Evolutionary conservation across 2,329 filamentous ascomycete species (phyloP), one percentile per base, ranked within the genome.

Genomic region (Furcasterigmium sp.): DNA sequence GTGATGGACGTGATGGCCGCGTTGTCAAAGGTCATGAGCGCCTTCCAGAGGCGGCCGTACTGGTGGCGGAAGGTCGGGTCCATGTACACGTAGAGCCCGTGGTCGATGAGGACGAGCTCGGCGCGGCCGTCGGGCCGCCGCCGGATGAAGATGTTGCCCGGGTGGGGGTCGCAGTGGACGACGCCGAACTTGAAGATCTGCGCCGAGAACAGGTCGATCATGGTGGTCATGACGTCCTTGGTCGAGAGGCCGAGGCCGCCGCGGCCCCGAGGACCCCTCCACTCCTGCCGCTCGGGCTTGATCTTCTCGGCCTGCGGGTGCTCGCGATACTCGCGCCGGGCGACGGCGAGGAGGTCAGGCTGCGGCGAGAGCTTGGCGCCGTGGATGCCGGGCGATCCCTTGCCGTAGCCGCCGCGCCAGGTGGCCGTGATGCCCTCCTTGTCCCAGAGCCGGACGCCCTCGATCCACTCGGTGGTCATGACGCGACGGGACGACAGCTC

Each of bases 121-220:
- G 91, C 77, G 35, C 81, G 76, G n/a, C 91, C 91, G 35, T 76
- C 83, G 1, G 90, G 86, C 14, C 88, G 73, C 8, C 93, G 84
- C 8, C 93, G 85, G 58, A 97, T 85, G 68, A 98, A 95, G 62
- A 97, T 93, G 67, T 98, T 98, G 21, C 91, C 91, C 1, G 93
- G 93, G 59, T 98, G 93, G 9, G 93, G 93, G 61, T 98, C 93
- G 67, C 91, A 96, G 69, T 98, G 91, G 1, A 97, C 87, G 35
- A 87, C 78, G 11, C 93, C 93, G 87, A 89, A 97, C 51, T 95
- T 84, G 72, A 96, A 98, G 76, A 97, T 97, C 60, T 97, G 91
- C 3, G 89, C 91, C n/a, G 85, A 87, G 70, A 97, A 98, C 26
- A 97, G 76, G 61, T 96, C 91, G 39, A 96, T 80, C 82, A 97